Percentiles rank a stretch among this genome's conserved stretches.
Evolutionary conservation across 345 rosid species (phyloP).

Genomic region (Garcia nutans): DNA sequence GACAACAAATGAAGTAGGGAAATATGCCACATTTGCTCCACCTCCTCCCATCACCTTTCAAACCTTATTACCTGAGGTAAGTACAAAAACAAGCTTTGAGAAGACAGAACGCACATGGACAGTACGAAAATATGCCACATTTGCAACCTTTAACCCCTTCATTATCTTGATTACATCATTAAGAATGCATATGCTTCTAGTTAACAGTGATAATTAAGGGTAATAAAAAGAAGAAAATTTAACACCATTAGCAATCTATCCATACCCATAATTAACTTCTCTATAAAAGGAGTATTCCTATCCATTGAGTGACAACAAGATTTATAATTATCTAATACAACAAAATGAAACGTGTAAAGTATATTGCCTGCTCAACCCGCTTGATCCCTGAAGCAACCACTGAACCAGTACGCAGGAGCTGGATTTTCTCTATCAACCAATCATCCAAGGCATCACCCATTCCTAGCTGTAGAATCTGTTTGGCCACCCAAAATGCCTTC

Average conservation of each 20-base stretch:
- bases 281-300: not conserved
- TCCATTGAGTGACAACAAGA: not conserved
- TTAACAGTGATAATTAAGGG: not conserved
- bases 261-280: no score
- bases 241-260: not conserved
- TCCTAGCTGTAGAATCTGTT: constrained; percentile 94
- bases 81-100: not conserved
- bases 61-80: not conserved
- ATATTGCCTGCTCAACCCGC: constrained; percentile 79
- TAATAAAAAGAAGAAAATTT: not conserved
- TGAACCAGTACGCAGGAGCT: constrained; percentile 75
- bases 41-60: not conserved
- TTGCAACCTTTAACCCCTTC: not conserved
- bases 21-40: not conserved
- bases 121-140: not conserved
- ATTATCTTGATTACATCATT: not conserved
- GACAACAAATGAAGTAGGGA: not conserved
- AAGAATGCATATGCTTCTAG: not conserved
- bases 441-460: constrained; percentile 99
- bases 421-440: constrained; percentile 92
- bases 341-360: not conserved
- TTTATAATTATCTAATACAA: not conserved
- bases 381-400: constrained; percentile 88
- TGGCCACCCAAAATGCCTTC: constrained; percentile 97
- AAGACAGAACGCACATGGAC: not conserved